Base-by-base conservation (phyloP, 2,329 filamentous ascomycete genomes). In the Penicillium sp. region DNA sequence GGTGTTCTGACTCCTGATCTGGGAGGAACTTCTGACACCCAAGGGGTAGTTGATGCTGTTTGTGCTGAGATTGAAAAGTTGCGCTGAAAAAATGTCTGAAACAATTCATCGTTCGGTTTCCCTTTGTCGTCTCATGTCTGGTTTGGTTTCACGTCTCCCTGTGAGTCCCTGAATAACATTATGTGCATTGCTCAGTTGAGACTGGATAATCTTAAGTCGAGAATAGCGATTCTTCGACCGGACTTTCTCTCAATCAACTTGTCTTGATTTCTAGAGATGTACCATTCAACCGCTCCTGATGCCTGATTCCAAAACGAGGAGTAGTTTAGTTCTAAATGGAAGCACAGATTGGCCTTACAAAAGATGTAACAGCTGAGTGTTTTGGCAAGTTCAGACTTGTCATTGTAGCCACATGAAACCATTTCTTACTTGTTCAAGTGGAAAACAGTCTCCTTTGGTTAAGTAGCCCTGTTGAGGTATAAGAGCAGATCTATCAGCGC, bases 1-100 rank as follows among this genome's bases (percentile, higher is more conserved):
- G 79, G 78, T 0, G 69, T 84, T 42, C 72, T 81, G 61, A 87
- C 85, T 1, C 77, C 72, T 22, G 84, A 88, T 69, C 77, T 88
- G 53, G 82, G 82, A 14, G 85, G 84, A 0, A 75, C 67, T 9
- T 79, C 79, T 3, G 77, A 76, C 8, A 87, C 85, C 0, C 77
- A 81, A 60, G 79, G 78, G 29, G 79, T 87, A 9, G 85, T 84
- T 2, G 77, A 82, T 45, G 83, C 83, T 2, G 77, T 84, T 1
- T 79, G 77, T 59, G 67, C 65, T 45, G 79, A 83, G 65, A 77
- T 83, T 53, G 76, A 79, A 58, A 72, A 68, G 41, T 45, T 61
- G 45, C 16, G 8, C 24, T 54, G 32, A 45, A 48, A 51, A 39
- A 34, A 24, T 11, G 11, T 49, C 41, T 44, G 39, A 48, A 31